Conservation (phyloP, 1,284 basidiomycete species). For the Leucoagaricus sp. region DNA sequence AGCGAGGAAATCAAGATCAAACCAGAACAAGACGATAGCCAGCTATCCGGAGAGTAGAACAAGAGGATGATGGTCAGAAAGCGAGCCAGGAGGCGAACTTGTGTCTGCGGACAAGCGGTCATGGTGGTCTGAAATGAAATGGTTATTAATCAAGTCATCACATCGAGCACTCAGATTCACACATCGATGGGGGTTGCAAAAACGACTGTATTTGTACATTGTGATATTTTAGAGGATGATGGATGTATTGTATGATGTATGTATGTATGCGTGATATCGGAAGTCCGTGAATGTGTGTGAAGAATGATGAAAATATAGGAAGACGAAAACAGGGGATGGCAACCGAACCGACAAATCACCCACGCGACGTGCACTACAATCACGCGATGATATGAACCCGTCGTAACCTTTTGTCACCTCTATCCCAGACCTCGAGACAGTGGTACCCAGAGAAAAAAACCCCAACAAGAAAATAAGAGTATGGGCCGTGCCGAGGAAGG, state of each 20-base stretch:
- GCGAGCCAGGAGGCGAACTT: neutral
- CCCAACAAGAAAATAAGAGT: slow-evolving; percentile 1
- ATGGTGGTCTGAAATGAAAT: neutral
- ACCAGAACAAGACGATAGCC: neutral
- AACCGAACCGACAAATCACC: slow-evolving; percentile 4
- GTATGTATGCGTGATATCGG: slow-evolving; percentile 19
- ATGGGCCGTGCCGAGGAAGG: slow-evolving; percentile 7
- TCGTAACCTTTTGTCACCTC: slow-evolving; percentile 14
- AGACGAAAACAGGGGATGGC: slow-evolving; percentile 1
- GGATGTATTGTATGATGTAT: slow-evolving; percentile 20
- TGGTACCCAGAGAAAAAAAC: slow-evolving; percentile 4
- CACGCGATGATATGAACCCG: neutral
- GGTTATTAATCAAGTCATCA: neutral
- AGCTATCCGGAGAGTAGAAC: slow-evolving; percentile 1
- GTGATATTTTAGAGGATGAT: slow-evolving; percentile 16
- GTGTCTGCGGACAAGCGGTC: neutral
- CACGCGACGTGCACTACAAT: slow-evolving; percentile 13
- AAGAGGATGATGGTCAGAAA: neutral
- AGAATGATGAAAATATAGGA: slow-evolving; percentile 4
- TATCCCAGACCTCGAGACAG: slow-evolving; percentile 14
- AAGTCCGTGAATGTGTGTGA: slow-evolving; percentile 28
- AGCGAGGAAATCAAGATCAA: neutral
- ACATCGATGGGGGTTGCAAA: neutral
- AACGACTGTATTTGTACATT: slow-evolving; percentile 8
- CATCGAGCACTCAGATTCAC: neutral